These are phyloP conservation scores for Adansonia madagascariensis DNA, from an alignment of 441 rosid genomes.

Conservation along the genomic window DNA sequence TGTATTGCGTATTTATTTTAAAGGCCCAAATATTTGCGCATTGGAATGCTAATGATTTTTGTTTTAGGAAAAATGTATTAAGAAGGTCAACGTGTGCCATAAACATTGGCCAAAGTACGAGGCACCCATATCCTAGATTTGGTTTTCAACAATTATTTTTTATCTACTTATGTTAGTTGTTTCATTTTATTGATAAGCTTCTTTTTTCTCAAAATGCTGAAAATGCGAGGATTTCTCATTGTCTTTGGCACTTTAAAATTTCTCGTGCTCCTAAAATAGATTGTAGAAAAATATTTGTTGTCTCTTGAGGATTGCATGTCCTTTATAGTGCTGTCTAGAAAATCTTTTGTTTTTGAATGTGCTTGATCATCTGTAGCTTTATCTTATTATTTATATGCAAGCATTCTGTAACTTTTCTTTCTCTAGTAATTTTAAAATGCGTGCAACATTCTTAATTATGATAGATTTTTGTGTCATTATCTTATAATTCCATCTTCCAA, in stretches of 20 bases:
- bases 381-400: neutral
- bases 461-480: neutral
- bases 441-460: conserved; percentile 1
- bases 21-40: neutral
- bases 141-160: conserved; percentile 9
- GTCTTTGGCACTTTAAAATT: neutral
- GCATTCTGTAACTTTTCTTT: conserved; percentile 9
- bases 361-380: conserved; percentile 13
- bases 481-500: neutral
- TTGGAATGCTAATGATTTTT: neutral
- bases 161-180: neutral
- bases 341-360: neutral
- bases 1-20: neutral
- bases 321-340: neutral
- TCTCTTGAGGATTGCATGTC: neutral
- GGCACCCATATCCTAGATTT: conserved; percentile 14
- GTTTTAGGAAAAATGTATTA: conserved; percentile 12
- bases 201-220: neutral
- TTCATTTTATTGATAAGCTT: neutral
- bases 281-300: conserved; percentile 10
- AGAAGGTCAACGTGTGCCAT: neutral
- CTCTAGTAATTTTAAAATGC: neutral
- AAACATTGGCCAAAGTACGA: neutral
- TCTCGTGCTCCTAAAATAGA: conserved; percentile 1
- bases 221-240: neutral